These are phyloP conservation scores for Gautieria morchelliformis DNA, from an alignment of 768 basidiomycete species.

Conservation along the genomic window DNA sequence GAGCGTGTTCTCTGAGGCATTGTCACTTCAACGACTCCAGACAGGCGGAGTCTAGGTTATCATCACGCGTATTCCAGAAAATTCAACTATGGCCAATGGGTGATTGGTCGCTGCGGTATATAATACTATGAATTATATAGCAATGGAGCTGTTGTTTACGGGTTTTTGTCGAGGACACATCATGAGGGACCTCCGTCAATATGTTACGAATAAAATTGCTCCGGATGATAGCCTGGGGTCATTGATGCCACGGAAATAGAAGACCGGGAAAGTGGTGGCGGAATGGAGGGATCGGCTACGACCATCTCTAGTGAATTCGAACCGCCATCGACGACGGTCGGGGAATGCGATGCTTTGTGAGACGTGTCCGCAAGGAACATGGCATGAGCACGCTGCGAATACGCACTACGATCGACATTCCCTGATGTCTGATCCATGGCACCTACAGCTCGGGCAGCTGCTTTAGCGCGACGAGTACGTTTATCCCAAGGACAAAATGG, in stretches of 20 bases:
- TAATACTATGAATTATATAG: too few relatives aligned
- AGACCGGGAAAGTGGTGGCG: not conserved
- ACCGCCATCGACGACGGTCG: not conserved
- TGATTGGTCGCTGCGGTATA: too few relatives aligned
- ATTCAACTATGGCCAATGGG: too few relatives aligned
- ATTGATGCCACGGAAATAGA: not conserved
- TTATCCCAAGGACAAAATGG: constrained; percentile 8
- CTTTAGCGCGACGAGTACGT: constrained; percentile 1
- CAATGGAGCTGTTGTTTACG: too few relatives aligned
- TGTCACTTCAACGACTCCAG: too few relatives aligned
- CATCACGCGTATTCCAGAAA: too few relatives aligned
- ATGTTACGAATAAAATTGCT: not conserved
- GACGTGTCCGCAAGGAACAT: not conserved
- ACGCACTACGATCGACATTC: not conserved
- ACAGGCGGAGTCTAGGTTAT: too few relatives aligned
- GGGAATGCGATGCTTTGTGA: not conserved
- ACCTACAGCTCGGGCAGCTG: not conserved
- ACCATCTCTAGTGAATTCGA: not conserved
- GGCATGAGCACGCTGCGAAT: not conserved
- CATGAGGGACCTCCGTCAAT: not conserved
- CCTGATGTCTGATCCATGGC: not conserved
- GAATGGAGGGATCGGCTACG: not conserved
- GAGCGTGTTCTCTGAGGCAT: too few relatives aligned
- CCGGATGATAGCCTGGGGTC: not conserved
- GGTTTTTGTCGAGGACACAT: too few relatives aligned